Conservation (phyloP, 768 basidiomycete species). For the Astraeus odoratus region DNA sequence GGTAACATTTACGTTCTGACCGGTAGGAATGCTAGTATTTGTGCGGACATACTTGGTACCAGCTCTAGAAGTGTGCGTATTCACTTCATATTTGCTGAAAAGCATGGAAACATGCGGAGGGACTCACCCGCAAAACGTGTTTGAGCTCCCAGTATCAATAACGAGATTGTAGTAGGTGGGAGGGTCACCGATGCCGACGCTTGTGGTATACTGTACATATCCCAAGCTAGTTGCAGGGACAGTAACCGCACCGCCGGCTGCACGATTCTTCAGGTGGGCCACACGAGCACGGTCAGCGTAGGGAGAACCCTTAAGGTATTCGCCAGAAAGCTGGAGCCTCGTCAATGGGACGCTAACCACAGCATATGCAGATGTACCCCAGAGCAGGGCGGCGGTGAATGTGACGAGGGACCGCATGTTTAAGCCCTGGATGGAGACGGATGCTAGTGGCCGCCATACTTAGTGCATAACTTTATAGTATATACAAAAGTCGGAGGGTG, state of each 20-base stretch:
- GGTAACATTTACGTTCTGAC: slow-evolving; percentile 7
- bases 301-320: slow-evolving; percentile 13
- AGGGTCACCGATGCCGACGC: slow-evolving; percentile 23
- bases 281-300: slow-evolving; percentile 17
- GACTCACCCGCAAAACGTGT: slow-evolving; percentile 23
- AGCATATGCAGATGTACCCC: slow-evolving; percentile 7
- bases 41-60: slow-evolving; percentile 15
- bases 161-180: slow-evolving; percentile 23
- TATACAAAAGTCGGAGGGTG: no score
- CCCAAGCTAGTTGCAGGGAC: slow-evolving; percentile 11
- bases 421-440: no score
- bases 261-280: slow-evolving; percentile 5
- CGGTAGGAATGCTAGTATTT: slow-evolving; percentile 19
- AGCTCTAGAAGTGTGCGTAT: slow-evolving; percentile 9
- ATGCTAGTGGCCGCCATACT: no score
- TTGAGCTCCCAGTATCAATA: slow-evolving; percentile 28
- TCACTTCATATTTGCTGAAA: neutral
- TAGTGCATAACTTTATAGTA: no score
- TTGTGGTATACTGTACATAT: slow-evolving; percentile 14
- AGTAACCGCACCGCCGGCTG: slow-evolving; percentile 6
- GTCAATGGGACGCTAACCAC: slow-evolving; percentile 9
- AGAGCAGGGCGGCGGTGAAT: slow-evolving; percentile 1
- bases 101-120: neutral
- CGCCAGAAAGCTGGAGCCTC: slow-evolving; percentile 8
- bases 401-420: slow-evolving; percentile 11